phyloP scores from a whole-genome alignment of 257 asterid species.

The Solanum rostratum region DNA sequence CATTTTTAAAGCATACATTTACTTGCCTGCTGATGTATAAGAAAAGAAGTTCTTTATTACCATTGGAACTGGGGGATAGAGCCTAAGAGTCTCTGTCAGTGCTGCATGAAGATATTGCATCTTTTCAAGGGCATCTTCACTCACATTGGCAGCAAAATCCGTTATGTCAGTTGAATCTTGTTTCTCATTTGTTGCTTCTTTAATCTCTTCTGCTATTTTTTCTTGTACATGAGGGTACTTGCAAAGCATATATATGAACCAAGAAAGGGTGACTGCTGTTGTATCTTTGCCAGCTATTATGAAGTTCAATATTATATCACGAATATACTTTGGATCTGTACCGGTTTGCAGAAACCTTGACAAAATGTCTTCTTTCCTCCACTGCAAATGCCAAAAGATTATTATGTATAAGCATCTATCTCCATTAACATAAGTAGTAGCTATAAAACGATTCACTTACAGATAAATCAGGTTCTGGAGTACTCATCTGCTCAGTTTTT shows the following conservation, averaged over 20 bases:
- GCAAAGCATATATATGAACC: slow-evolving; percentile 53
- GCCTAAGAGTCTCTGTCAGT: slow-evolving; percentile 46
- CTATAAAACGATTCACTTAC: slow-evolving; percentile 3
- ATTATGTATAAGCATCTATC: neutral
- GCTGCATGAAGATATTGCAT: slow-evolving; percentile 15
- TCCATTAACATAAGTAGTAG: neutral
- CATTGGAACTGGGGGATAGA: slow-evolving; percentile 47
- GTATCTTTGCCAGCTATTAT: slow-evolving; percentile 53
- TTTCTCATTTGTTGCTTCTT: slow-evolving; percentile 8
- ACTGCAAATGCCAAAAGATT: neutral
- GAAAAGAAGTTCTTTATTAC: slow-evolving; percentile 11
- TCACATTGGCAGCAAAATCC: slow-evolving; percentile 17
- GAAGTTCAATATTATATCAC: slow-evolving; percentile 42
- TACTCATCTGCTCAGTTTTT: slow-evolving; percentile 29
- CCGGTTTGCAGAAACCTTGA: slow-evolving; percentile 34
- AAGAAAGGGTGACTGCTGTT: slow-evolving; percentile 40
- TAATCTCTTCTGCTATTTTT: slow-evolving; percentile 32
- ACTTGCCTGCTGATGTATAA: neutral
- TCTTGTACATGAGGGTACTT: slow-evolving; percentile 40
- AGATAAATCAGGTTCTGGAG: slow-evolving; percentile 4
- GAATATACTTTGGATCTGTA: slow-evolving; percentile 29
- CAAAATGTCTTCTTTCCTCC: slow-evolving; percentile 40
- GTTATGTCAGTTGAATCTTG: neutral
- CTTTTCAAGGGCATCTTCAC: slow-evolving; percentile 34
- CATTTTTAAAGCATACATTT: neutral